Percentiles rank a stretch among this genome's conserved stretches.
phyloP scores from a whole-genome alignment of 495 filamentous ascomycete genomes.

The Penicillium malachiteum region DNA sequence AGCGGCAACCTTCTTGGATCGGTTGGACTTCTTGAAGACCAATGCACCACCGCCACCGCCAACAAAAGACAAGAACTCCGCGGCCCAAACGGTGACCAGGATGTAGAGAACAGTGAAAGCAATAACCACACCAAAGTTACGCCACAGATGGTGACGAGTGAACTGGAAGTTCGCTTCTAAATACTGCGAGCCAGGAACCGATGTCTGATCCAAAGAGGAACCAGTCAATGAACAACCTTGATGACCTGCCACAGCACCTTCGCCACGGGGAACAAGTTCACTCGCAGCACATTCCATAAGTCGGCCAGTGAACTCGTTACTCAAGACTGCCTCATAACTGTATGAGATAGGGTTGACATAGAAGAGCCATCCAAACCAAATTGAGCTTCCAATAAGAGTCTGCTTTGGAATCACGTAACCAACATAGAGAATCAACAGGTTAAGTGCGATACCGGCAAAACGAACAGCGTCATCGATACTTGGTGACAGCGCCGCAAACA shows the following conservation, averaged over 20 bases:
- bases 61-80: conserved; percentile 53
- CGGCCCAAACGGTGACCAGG: conserved; percentile 60
- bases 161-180: conserved; percentile 57
- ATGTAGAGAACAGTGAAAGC: conserved; percentile 70
- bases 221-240: conserved; percentile 65
- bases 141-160: conserved; percentile 67
- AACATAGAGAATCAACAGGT: conserved; percentile 70
- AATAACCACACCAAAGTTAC: conserved; percentile 75
- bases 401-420: conserved; percentile 75
- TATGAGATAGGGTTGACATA: conserved; percentile 76
- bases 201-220: conserved; percentile 39
- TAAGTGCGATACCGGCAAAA: conserved; percentile 67
- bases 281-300: conserved; percentile 59
- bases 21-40: conserved; percentile 66
- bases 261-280: conserved; percentile 57
- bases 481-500: conserved; percentile 72
- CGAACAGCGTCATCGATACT: conserved; percentile 72
- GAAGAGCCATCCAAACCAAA: conserved; percentile 81
- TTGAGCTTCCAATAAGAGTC: conserved; percentile 57
- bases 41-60: conserved; percentile 58
- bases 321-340: conserved; percentile 67
- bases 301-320: conserved; percentile 65
- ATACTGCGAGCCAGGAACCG: conserved; percentile 60
- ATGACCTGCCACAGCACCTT: conserved; percentile 46
- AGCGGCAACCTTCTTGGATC: conserved; percentile 52